Base-by-base conservation (phyloP, 169 alveolate genomes). In the Perkinsus olseni region DNA sequence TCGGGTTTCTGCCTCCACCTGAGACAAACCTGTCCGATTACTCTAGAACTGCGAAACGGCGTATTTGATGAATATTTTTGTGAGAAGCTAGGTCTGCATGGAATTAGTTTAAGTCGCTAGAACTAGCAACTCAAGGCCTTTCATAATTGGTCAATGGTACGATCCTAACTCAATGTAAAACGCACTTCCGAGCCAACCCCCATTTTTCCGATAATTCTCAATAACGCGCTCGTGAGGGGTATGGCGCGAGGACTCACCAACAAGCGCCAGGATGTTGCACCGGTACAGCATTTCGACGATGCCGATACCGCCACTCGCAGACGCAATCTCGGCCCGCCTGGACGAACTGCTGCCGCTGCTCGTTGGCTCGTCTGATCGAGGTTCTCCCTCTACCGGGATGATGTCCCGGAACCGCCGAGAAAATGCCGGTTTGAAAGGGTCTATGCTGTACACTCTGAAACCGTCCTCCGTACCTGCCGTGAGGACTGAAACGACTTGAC, bases 271-370 rank as follows among this genome's bases (percentile, higher is more conserved):
- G 74, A 98, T 97, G 93, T 98, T 98, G 74, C 98, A 92, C 91
- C 98, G 95, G 93, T 96, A 94, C 28, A 98, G 94, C 98, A 98
- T 96, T 95, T 96, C 98, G 8, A 98, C 98, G 74, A 97, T 96
- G 11, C 98, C 97, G 92, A 98, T 95, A 74, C 98, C 98, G 24
- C 98, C 98, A 82, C 96, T 45, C 6, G 62, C 62, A 10, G 62
- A 6, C 62, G 62, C 62, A 10, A 45, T 17, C 17, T 45, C 24
- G 62, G 62, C 62, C 17, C 62, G 6, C 62, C 17, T 45, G 24
- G 62, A 45, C 6, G 62, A 45, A 17, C 24, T 10, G 17, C 62
- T 45, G 62, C 62, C 62, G 62, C 62, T 17, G 62, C 62, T 45
- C 24, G 17, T 17, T 6, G 62, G 62, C 62, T 45, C 62, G 6